Evolutionary conservation across 768 basidiomycete genomes (phyloP).

Genomic region (Sporobolomyces pararoseus): DNA sequence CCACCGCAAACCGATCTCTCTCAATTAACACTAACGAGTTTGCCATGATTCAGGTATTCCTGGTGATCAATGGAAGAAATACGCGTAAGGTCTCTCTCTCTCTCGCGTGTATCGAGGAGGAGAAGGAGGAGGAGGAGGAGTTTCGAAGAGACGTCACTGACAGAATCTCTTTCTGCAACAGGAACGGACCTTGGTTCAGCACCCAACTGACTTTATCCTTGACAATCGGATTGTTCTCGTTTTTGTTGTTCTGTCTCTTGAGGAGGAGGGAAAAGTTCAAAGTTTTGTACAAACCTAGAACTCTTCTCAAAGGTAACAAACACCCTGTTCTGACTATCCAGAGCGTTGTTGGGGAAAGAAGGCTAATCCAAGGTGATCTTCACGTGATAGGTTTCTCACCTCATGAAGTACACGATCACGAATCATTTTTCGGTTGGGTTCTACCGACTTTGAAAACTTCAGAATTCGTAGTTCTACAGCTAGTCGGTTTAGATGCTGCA

Average conservation of each 20-base stretch:
- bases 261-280: constrained; percentile 71
- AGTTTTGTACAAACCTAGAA: constrained; percentile 82
- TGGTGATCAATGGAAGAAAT: constrained; percentile 2
- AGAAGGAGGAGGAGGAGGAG: constrained; percentile 45
- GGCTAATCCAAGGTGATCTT: not conserved
- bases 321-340: not conserved
- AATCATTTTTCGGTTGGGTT: constrained; percentile 92
- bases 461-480: constrained; percentile 89
- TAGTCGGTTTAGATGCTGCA: constrained; percentile 93
- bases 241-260: constrained; percentile 82
- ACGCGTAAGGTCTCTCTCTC: not conserved
- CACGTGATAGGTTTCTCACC: constrained; percentile 73
- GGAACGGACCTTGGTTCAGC: not conserved
- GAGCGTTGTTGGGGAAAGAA: too few relatives aligned
- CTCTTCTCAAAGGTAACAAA: constrained; percentile 78
- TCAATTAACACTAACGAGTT: not conserved
- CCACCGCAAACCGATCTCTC: not conserved
- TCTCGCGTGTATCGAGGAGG: constrained; percentile 47
- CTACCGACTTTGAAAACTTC: constrained; percentile 83
- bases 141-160: not conserved
- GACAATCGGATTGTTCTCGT: constrained; percentile 70
- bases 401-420: constrained; percentile 81
- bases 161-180: not conserved
- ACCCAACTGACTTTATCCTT: constrained; percentile 66
- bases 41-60: constrained; percentile 7